Base-by-base conservation (phyloP, 495 filamentous ascomycete species). In the Penicillium atrosanguineum region DNA sequence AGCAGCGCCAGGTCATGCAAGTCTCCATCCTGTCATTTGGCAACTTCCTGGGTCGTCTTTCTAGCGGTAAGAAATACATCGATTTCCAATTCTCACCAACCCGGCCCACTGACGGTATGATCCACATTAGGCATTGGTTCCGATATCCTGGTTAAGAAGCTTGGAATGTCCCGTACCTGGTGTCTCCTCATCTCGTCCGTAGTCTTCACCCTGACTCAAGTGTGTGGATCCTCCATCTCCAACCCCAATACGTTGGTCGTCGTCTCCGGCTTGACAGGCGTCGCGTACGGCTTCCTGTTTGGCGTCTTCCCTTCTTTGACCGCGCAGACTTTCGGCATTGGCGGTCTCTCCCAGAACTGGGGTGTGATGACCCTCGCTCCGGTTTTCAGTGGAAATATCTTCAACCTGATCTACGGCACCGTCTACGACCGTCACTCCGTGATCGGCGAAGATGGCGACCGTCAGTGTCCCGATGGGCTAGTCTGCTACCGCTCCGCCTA, bases 271-370 rank as follows among this genome's bases (percentile, higher is more conserved):
- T 78, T 96, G 39, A 95, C 87, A 6, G 94, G 94, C 37, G 56
- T 97, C 7, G 94, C 85, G 6, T 98, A 98, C 72, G 94, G 94
- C 0, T 90, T 96, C 60, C 79, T 97, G 3, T 97, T 97, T 64
- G 94, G 95, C 59, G 91, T 95, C 48, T 96, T 88, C 72, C 95
- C 94, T 8, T 89, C 95, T 1, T 83, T 98, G 44, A 87, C 91
- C 4, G 88, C 92, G 12, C 92, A 97, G 63, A 85, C 87, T 3
- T 98, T 98, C 67, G 94, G 95, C 25, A 84, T 96, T 36, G 77
- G 83, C 53, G 92, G 94, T n/a, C 76, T 98, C 18, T 87, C 82
- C 58, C 87, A 89, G 68, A 95, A 95, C 69, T 98, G 93, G 90
- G 94, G 94, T 29, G 86, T 84, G 58, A 96, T 98, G 88, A 97